Base-by-base conservation (phyloP, 768 basidiomycete species). In the Hemileccinum impolitum region DNA sequence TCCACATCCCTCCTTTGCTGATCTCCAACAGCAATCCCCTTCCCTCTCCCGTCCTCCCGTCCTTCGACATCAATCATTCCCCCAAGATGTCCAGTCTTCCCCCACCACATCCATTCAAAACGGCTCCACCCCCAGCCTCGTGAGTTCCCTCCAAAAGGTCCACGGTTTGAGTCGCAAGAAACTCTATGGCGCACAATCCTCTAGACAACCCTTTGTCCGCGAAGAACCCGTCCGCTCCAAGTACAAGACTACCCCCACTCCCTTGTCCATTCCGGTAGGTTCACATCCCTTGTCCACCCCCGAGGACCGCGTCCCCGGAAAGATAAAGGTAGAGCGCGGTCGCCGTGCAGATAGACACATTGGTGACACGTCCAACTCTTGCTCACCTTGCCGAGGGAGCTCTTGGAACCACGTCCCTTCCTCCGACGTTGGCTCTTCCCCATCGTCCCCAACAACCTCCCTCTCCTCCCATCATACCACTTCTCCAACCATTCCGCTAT, bases 141-240 rank as follows among this genome's bases (percentile, higher is more conserved):
- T 87, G 41, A 72, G 69, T 19, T 81, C 80, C 19, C 71, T 86
- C 14, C 81, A 86, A 63, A 80, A 82, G 57, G 75, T 80, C 31
- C 84, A 87, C 48, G 85, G 85, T 3, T 58, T 87, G 40, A 84
- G 81, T 8, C 84, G 85, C 69, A 86, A 85, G 68, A 83, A 83
- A 55, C 72, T 81, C 8, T 82, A 84, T 49, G 76, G 78, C 11
- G 47, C 74, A 10, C 79, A 80, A 56, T 74, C 79, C 15, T 53
- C 68, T 15, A 71, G 76, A 23, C 62, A 69, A 34, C 80, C 82
- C 0, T 83, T 83, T 58, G 71, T 82, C 57, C 70, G 73, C 36
- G 79, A 81, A 32, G 80, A 78, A 40, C 71, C 73, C 10, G 68
- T 74, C 36, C 68, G 67, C 39, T 53, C 64, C 9, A 65, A 64